A percentile compares a stretch with the other conserved stretches of the same genome.
Conservation (phyloP, 2,329 filamentous ascomycete species). For the Paecilomyces fulvus region DNA sequence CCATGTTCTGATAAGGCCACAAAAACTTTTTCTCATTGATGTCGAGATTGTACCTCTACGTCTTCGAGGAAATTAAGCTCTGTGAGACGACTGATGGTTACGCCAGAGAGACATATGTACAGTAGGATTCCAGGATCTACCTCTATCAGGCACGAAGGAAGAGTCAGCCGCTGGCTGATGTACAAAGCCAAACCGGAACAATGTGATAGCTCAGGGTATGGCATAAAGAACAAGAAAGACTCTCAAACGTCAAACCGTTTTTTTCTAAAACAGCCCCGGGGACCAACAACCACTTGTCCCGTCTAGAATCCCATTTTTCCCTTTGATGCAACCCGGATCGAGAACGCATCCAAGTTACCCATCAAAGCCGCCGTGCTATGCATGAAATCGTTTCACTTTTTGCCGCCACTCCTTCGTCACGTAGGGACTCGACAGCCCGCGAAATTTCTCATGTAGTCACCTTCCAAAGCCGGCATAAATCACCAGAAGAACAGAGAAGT, state of each 20-base stretch:
- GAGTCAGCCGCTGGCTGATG: neutral
- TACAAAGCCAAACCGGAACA: neutral
- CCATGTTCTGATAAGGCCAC: too few species aligned
- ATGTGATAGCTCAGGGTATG: neutral
- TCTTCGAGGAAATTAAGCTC: neutral
- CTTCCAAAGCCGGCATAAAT: neutral
- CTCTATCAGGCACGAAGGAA: neutral
- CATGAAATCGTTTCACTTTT: neutral
- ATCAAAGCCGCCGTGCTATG: constrained; percentile 3
- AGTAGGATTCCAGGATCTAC: neutral
- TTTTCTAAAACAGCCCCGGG: neutral
- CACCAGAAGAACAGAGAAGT: neutral
- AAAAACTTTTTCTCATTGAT: too few species aligned
- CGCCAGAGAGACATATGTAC: neutral
- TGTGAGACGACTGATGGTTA: neutral
- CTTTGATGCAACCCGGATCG: neutral
- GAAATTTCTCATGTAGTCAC: neutral
- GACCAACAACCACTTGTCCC: neutral
- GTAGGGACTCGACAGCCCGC: neutral
- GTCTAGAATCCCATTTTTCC: neutral
- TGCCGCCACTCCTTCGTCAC: neutral
- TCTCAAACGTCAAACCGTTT: neutral
- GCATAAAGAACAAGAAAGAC: neutral
- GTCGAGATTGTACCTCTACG: neutral
- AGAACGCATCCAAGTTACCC: neutral